Base-by-base conservation (phyloP, 2,329 filamentous ascomycete genomes). In the Ophiostoma australiae region DNA sequence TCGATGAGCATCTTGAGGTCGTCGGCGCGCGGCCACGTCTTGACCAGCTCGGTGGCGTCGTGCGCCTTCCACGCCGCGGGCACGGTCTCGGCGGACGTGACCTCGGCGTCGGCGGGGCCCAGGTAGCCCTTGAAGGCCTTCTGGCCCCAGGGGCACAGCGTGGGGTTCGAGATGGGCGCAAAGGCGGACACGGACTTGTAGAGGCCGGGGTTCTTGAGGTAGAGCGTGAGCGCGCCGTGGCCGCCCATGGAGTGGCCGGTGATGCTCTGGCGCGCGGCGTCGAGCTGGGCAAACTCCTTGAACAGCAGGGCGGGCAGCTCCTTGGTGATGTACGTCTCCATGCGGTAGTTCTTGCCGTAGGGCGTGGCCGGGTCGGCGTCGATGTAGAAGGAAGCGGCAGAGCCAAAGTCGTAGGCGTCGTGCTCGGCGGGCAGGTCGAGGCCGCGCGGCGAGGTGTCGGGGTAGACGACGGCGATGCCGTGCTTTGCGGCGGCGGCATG, bases 231-330 rank as follows among this genome's bases (percentile, higher is more conserved):
- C 65, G 95, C 95, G 74, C 95, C 95, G 80, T 99, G 95, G 0
- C 95, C 95, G 75, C 95, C 95, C 95, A 99, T 99, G 76, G 90
- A 94, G 83, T 99, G 95, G 6, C 95, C 95, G 58, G 92, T 92
- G 77, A 99, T 95, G 80, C 90, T 91, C 70, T 97, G 89, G 58
- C 90, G 85, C 37, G 77, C 80, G 0, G 80, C 77, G 79, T 98
- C 94, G 39, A 99, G 83, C 75, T 79, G 85, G 39, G 86, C 83
- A 81, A 93, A 97, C 35, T 87, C 85, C 39, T 80, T 80, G 80
- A 94, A 96, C 33, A 98, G 85, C 1, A 89, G 84, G 20, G 84
- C 82, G 0, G 94, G 94, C n/a, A 99, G 88, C 81, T 99, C 95
- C 70, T 86, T 80, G n/a, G 91, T 90, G 75, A 99, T 86, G 83